Conservation (phyloP, 2,329 filamentous ascomycete genomes). For the Exophiala lecanii-corni region DNA sequence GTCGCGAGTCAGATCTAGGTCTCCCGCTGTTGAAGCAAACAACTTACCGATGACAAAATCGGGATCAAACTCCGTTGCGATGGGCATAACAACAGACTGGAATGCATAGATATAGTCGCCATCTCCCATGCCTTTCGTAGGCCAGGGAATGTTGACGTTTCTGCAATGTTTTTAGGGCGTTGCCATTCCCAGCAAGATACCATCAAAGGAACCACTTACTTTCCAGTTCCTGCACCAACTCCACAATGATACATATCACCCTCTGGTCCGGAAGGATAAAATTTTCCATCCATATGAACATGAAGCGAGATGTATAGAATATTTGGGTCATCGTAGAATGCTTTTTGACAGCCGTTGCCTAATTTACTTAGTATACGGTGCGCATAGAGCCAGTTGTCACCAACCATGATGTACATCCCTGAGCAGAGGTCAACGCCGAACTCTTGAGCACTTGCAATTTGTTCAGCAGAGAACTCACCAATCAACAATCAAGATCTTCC, state of each 20-base stretch:
- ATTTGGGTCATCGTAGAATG: constrained; percentile 92
- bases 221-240: constrained; percentile 53
- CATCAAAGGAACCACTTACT: no score
- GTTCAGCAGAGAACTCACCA: constrained; percentile 57
- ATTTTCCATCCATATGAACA: constrained; percentile 75
- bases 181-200: no score
- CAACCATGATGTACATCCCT: constrained; percentile 64
- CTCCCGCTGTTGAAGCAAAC: neutral
- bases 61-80: constrained; percentile 86
- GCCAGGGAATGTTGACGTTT: constrained; percentile 69
- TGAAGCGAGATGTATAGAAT: constrained; percentile 94
- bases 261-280: constrained; percentile 68
- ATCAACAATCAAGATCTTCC: constrained; percentile 88
- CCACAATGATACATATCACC: constrained; percentile 59
- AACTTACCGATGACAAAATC: constrained; percentile 72
- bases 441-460: no score
- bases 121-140: constrained; percentile 75
- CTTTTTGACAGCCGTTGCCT: constrained; percentile 93
- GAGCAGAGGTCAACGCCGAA: constrained; percentile 4
- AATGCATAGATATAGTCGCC: constrained; percentile 95
- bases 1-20: constrained; percentile 17
- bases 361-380: constrained; percentile 13
- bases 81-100: constrained; percentile 93
- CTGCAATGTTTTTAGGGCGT: constrained; percentile 28
- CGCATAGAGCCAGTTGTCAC: neutral